Evolutionary conservation across 495 filamentous ascomycete species (phyloP), one percentile per base, ranked within the genome.

Genomic region (Eremomyces bilateralis): DNA sequence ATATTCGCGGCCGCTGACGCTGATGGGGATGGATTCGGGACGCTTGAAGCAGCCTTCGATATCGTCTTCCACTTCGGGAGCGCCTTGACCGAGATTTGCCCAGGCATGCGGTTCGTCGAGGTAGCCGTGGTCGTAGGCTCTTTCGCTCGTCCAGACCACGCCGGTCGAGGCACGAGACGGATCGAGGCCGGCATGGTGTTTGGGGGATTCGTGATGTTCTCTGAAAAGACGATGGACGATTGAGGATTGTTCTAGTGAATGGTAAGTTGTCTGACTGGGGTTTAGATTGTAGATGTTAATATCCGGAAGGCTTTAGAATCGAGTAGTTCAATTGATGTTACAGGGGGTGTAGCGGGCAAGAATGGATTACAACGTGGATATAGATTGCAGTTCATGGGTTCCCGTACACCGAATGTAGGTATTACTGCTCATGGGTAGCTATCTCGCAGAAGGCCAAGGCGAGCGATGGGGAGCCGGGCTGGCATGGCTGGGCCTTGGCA

Each of bases 51-150:
- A 84, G 31, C 83, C 78, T 43, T 72, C 69, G 49, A 95, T 92
- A 40, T 83, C 80, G 36, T 93, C 83, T 38, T 91, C 84, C 38
- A 83, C 83, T 52, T 95, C 81, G 5, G 85, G 85, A 31, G 85
- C 85, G 42, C 85, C 85, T 56, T 95, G 85, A 31, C 85, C 85
- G 20, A 95, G 64, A 45, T 95, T 95, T 24, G 84, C 82, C 85
- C 85, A 95, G 35, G 59, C 55, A 1, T 70, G 62, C 21, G 83
- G 85, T 38, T 85, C 63, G 1, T 95, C 83, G 25, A 70, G 53
- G 58, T 75, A 54, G 40, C 54, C 54, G 37, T 58, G 53, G 31
- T 58, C 55, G 42, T 53, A 52, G 27, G 55, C 55, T 20, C 53
- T 46, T 35, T 58, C 55, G 12, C 50, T 47, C 1, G 46, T 50